Percentiles rank a stretch among this genome's conserved stretches.
phyloP scores from a whole-genome alignment of 2,329 filamentous ascomycete species.

The Diaporthe batatas region DNA sequence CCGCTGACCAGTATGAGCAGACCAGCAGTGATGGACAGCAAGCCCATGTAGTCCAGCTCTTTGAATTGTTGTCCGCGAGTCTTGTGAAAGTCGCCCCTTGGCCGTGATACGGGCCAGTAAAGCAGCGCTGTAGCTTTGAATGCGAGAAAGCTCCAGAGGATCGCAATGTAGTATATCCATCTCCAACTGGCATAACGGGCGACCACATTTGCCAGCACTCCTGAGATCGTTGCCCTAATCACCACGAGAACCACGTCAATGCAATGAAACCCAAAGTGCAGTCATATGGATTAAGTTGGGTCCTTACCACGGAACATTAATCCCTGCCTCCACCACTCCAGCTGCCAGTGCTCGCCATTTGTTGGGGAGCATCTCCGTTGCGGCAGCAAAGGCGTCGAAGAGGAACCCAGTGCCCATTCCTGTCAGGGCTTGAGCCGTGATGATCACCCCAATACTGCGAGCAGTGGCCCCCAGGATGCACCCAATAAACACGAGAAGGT shows the following conservation, averaged over 20 bases:
- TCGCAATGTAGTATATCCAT: constrained; percentile 37
- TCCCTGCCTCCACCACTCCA: constrained; percentile 27
- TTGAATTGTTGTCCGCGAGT: constrained; percentile 30
- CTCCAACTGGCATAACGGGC: constrained; percentile 35
- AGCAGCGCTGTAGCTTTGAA: constrained; percentile 33
- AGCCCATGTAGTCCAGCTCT: constrained; percentile 33
- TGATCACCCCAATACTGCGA: constrained; percentile 25
- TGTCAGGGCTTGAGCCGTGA: constrained; percentile 15
- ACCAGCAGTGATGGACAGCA: constrained; percentile 24
- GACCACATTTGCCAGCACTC: constrained; percentile 1
- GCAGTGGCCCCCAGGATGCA: constrained; percentile 31
- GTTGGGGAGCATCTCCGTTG: constrained; percentile 34
- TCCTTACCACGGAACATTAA: constrained; percentile 27
- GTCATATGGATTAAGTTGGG: background rate
- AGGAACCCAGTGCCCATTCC: constrained; percentile 27
- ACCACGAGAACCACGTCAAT: background rate
- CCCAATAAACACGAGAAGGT: constrained; percentile 12
- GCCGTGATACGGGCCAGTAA: constrained; percentile 35
- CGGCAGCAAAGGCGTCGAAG: constrained; percentile 33
- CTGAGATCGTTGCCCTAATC: background rate
- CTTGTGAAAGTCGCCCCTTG: constrained; percentile 34
- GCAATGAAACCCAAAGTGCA: background rate
- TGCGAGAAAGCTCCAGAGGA: constrained; percentile 26
- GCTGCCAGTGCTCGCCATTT: constrained; percentile 33
- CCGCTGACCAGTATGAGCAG: constrained; percentile 20